Evolutionary conservation across 352 stramenopile genomes (phyloP), one percentile per base, ranked within the genome.

Genomic region (Pythium guiyangense): DNA sequence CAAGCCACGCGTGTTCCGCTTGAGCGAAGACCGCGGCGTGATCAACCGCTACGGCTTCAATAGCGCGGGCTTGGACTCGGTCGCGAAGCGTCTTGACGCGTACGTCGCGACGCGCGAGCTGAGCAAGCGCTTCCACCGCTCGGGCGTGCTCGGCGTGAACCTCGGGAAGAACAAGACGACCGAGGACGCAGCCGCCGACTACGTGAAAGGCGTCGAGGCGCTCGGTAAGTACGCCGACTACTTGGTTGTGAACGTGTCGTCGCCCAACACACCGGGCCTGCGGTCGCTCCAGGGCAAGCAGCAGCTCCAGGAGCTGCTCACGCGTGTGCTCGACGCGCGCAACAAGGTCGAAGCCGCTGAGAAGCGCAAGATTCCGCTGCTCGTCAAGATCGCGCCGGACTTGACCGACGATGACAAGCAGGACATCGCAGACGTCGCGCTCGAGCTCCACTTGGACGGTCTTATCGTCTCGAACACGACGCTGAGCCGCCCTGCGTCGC

Each of bases 21-120:
- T 99, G 35, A 54, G 69, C 4, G 93, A 99, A 65, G 95, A 99
- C 70, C 63, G 74, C 20, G 96, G 77, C 8, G 90, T 99, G 34
- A 98, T 99, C 71, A 99, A 99, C 67, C 84, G 96, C 57, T 99
- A 98, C 74, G 97, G 96, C 42, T 99, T 99, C 73, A 99, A 99
- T 82, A 98, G 86, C 63, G 69, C 94, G 26, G 97, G 97, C 0
- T 60, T 96, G 5, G 80, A 92, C 18, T 65, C 64, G 17, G 95
- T 98, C 0, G 64, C 78, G n/a, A 62, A 72, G 22, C 67, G 84
- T 14, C 70, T 97, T 0, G 61, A 87, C 26, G 54, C 27, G 17
- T 96, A 93, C 60, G 67, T 88, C 3, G 54, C 47, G 0, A 70
- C 63, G 1, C 69, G 80, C 20, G 71, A 53, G 6, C 56, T 65